Conservation (phyloP, 75 land plant species). For the Isoetes taiwanensis region DNA sequence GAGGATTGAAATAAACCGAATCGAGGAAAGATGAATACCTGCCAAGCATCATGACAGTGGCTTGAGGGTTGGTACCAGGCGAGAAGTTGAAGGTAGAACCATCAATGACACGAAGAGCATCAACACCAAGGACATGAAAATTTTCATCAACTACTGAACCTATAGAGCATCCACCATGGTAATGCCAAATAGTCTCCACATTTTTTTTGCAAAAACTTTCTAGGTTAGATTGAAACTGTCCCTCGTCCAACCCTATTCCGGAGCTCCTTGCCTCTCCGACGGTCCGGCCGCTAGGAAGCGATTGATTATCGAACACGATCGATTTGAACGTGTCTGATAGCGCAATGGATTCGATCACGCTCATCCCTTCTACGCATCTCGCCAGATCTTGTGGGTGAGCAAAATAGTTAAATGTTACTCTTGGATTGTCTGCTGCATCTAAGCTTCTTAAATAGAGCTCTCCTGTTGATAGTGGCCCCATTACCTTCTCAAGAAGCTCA, state of each 20-base stretch:
- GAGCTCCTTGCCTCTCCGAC: too few species aligned
- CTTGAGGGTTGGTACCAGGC: slow-evolving; percentile 79
- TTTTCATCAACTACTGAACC: slow-evolving; percentile 50
- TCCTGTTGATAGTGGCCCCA: slow-evolving; percentile 62
- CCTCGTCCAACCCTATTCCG: not conserved
- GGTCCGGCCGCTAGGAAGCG: too few species aligned
- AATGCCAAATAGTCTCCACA: slow-evolving; percentile 69
- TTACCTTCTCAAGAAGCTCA: slow-evolving; percentile 63
- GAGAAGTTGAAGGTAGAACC: slow-evolving; percentile 42
- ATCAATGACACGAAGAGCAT: slow-evolving; percentile 49
- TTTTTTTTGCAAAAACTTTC: slow-evolving; percentile 25
- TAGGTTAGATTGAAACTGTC: too few species aligned
- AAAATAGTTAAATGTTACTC: slow-evolving; percentile 83
- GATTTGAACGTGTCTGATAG: slow-evolving; percentile 26
- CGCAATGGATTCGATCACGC: slow-evolving; percentile 16
- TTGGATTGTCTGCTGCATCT: slow-evolving; percentile 51
- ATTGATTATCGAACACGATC: slow-evolving; percentile 20
- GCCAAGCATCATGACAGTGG: slow-evolving; percentile 72
- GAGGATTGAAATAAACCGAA: too few species aligned
- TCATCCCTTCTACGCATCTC: slow-evolving; percentile 52
- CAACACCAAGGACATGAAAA: slow-evolving; percentile 45
- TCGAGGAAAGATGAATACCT: slow-evolving; percentile 44
- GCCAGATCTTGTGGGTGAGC: slow-evolving; percentile 41
- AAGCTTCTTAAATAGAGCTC: slow-evolving; percentile 31
- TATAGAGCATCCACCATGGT: slow-evolving; percentile 70